phyloP scores from a whole-genome alignment of 352 stramenopile species.

The Globisporangium takayamanum region DNA sequence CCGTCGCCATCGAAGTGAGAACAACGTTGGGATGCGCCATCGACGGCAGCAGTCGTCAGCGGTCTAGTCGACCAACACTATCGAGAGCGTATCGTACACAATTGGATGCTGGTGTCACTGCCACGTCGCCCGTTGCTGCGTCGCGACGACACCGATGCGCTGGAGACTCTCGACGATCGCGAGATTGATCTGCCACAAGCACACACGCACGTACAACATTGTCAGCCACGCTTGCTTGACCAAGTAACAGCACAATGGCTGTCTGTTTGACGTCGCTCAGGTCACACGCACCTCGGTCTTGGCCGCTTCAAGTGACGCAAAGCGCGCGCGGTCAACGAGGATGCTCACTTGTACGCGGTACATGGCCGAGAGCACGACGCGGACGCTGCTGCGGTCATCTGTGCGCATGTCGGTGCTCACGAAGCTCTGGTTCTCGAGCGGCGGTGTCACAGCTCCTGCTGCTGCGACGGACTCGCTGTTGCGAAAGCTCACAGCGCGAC shows the following conservation, averaged over 20 bases:
- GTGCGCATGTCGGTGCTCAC: conserved; percentile 16
- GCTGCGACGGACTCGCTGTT: conserved; percentile 14
- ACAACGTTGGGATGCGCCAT: conserved; percentile 9
- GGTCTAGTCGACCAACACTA: not conserved
- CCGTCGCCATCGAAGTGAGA: conserved; percentile 5
- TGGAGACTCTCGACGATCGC: conserved; percentile 54
- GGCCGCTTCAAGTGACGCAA: conserved; percentile 42
- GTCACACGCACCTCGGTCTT: conserved; percentile 49
- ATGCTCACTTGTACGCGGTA: conserved; percentile 59
- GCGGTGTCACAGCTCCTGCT: conserved; percentile 18
- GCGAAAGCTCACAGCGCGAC: conserved; percentile 13
- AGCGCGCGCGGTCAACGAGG: conserved; percentile 42
- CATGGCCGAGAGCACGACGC: conserved; percentile 48
- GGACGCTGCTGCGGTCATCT: conserved; percentile 22
- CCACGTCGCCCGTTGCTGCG: conserved; percentile 12
- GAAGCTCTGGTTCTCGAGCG: conserved; percentile 21
- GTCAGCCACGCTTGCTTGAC: not conserved
- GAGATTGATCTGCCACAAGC: conserved; percentile 44
- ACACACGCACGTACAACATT: not conserved
- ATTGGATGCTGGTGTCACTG: conserved; percentile 6
- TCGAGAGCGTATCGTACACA: not conserved
- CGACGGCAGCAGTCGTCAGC: conserved; percentile 14
- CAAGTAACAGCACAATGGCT: not conserved
- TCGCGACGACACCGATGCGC: conserved; percentile 24
- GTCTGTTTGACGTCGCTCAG: not conserved